Evolutionary conservation across 2,329 filamentous ascomycete genomes (phyloP).

Genomic region (Colletotrichum filicis): DNA sequence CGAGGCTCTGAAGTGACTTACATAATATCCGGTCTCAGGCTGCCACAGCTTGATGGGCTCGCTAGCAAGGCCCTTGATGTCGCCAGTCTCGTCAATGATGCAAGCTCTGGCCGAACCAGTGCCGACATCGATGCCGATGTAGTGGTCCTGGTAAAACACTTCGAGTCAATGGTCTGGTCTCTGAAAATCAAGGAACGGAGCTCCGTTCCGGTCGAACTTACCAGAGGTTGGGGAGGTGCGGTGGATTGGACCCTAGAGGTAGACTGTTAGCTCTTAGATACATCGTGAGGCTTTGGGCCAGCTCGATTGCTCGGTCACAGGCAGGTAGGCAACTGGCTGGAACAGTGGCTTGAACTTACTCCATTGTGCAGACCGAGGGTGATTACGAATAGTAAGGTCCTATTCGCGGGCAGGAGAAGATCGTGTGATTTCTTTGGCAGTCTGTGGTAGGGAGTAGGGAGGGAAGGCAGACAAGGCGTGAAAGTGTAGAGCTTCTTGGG

Average conservation of each 20-base stretch:
- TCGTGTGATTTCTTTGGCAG: not conserved
- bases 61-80: conserved; percentile 82
- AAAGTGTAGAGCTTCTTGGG: not conserved
- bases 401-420: not conserved
- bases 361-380: conserved; percentile 5
- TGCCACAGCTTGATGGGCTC: conserved; percentile 86
- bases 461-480: not conserved
- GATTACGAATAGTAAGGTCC: conserved; percentile 1
- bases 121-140: conserved; percentile 93
- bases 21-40: conserved; percentile 80
- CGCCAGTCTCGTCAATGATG: conserved; percentile 90
- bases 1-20: conserved; percentile 48
- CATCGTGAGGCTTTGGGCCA: not conserved
- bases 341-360: conserved; percentile 16
- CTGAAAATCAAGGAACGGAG: not conserved
- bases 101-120: conserved; percentile 96
- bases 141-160: conserved; percentile 60
- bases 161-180: conserved; percentile 14
- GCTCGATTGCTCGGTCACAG: not conserved
- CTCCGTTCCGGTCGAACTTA: conserved; percentile 9
- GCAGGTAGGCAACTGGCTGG: not conserved
- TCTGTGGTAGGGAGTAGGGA: not conserved
- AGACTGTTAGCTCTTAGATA: not conserved
- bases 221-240: conserved; percentile 25
- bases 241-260: conserved; percentile 17